Conservation (phyloP, 208 protist species). For the Wallacemonas rigidus region DNA sequence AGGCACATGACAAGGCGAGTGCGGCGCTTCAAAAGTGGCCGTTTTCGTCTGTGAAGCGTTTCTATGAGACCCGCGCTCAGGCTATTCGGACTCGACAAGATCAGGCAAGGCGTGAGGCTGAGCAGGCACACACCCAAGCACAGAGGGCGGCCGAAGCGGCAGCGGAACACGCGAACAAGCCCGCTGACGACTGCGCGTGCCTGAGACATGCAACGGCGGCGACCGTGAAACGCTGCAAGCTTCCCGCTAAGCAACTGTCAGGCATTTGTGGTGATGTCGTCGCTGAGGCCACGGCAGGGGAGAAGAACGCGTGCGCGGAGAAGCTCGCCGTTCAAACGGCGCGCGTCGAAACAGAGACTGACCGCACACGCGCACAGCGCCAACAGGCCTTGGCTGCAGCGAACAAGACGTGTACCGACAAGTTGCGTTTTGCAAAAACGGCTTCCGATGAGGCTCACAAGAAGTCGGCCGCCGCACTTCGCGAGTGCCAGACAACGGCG, state of each 20-base stretch:
- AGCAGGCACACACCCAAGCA: neutral
- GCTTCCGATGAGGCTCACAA: neutral
- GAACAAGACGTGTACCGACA: slow-evolving; percentile 15
- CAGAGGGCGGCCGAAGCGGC: neutral
- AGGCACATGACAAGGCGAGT: slow-evolving; percentile 5
- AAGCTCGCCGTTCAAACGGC: slow-evolving; percentile 3
- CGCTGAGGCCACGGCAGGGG: neutral
- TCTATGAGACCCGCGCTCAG: slow-evolving; percentile 16
- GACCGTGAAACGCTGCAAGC: slow-evolving; percentile 1
- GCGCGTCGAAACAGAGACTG: slow-evolving; percentile 1
- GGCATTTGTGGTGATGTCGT: slow-evolving; percentile 1
- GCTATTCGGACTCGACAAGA: neutral
- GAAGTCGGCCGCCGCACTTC: neutral
- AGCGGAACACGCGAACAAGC: neutral
- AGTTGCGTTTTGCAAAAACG: neutral
- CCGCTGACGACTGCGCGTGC: slow-evolving; percentile 6
- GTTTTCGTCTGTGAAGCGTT: slow-evolving; percentile 25
- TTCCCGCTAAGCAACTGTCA: neutral
- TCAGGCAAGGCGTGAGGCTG: neutral
- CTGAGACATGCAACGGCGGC: neutral
- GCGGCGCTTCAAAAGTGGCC: slow-evolving; percentile 13
- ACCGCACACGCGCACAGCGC: neutral
- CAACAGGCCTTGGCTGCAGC: slow-evolving; percentile 8
- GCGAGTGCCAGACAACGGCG: neutral
- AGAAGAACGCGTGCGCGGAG: neutral